Base-by-base conservation (phyloP, 352 stramenopile genomes). In the Phytophthora capsici region DNA sequence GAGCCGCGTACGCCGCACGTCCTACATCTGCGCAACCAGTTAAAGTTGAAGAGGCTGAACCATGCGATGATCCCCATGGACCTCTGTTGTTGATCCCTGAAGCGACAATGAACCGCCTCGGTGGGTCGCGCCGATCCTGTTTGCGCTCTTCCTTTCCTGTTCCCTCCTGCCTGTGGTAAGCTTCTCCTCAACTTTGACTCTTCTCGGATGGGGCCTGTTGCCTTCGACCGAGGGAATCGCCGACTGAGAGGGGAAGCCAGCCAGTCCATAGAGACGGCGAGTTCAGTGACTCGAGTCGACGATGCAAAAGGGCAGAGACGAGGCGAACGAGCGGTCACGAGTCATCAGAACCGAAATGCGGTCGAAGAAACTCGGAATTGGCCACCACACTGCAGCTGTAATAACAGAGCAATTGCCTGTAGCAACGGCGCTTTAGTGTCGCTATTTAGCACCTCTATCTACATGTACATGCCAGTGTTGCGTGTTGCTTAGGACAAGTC, bases 11-110 rank as follows among this genome's bases (percentile, higher is more conserved):
- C 71, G 45, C 77, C 69, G 63, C 84, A 93, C 38, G 70, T 59
- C 55, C 83, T 85, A 73, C 84, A 93, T 57, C 73, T 66, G n/a
- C 84, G 80, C 51, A 87, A 72, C 82, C 84, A 93, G 55, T 61
- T 77, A 52, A 90, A 82, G 38, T 82, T 88, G 54, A 93, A 73
- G 44, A 86, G 60, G 59, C 71, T 82, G 40, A 92, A 69, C 79
- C 80, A 87, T 45, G 69, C 57, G 52, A 86, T 83, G 60, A 90
- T 65, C 41, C 75, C 75, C 83, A 90, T 91, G 47, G 38, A 61
- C 54, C 13, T 37, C 41, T 52, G 17, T n/a, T 14, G 46, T 22
- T 34, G 57, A 53, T 20, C 49, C 8, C 28, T 14, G 28, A 73
- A 69, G 40, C 40, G 34, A 50, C 30, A 73, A 66, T 74, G 66